A percentile compares a stretch with the other conserved stretches of the same genome.
Conservation (phyloP, 23 red algal genomes). For the Cyanidium caldarium region DNA sequence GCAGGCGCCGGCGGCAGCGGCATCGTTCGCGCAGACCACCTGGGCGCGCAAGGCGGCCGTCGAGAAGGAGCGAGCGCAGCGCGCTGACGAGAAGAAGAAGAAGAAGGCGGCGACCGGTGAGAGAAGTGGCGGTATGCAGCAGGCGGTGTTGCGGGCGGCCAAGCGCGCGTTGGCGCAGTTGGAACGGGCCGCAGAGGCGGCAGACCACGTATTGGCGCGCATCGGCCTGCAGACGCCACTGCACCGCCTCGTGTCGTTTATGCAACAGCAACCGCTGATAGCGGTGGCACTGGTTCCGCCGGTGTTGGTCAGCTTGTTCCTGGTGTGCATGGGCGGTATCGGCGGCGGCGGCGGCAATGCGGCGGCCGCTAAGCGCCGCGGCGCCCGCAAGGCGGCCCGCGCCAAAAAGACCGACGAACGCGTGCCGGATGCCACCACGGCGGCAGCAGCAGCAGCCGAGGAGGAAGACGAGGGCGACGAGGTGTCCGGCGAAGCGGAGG, state of each 20-base stretch:
- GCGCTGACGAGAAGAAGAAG: slow-evolving; percentile 32
- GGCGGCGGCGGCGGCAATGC: background rate
- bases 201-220: background rate
- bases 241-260: background rate
- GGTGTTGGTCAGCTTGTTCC: background rate
- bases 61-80: slow-evolving; percentile 30
- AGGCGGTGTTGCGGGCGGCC: background rate
- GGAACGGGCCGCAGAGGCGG: background rate
- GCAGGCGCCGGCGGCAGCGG: slow-evolving; percentile 25
- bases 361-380: background rate
- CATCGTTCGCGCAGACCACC: slow-evolving; percentile 34
- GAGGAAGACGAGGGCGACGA: background rate
- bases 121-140: background rate
- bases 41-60: slow-evolving; percentile 36
- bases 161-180: background rate
- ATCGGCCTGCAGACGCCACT: background rate
- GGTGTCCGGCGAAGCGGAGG: background rate
- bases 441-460: background rate
- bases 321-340: background rate
- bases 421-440: background rate
- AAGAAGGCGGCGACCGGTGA: slow-evolving; percentile 13
- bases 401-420: background rate
- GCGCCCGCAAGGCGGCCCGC: background rate
- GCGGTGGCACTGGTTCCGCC: background rate
- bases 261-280: background rate